Evolutionary conservation across 2,329 filamentous ascomycete species (phyloP).

Genomic region (Myriosclerotinia scirpicola): DNA sequence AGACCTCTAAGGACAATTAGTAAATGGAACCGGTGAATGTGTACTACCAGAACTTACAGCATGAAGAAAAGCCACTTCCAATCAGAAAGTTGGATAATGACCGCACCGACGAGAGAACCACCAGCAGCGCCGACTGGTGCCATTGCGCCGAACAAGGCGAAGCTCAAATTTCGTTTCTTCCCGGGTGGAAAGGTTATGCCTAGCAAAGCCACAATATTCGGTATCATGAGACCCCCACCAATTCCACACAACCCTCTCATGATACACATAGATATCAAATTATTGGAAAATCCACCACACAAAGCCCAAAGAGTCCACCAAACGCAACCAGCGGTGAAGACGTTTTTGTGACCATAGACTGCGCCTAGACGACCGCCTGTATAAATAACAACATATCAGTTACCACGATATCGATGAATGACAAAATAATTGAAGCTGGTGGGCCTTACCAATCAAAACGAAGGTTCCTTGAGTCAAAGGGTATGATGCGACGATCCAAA

Average conservation of each 20-base stretch:
- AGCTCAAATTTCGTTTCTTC: conserved; percentile 45
- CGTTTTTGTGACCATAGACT: conserved; percentile 24
- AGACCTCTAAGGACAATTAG: conserved; percentile 2
- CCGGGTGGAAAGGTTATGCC: conserved; percentile 50
- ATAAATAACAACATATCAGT: conserved; percentile 5
- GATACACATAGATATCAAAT: conserved; percentile 46
- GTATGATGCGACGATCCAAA: conserved; percentile 22
- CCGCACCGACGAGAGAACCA: conserved; percentile 44
- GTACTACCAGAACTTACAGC: conserved; percentile 30
- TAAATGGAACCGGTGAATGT: neutral
- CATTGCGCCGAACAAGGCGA: conserved; percentile 48
- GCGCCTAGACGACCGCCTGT: conserved; percentile 21
- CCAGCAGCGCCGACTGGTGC: conserved; percentile 48
- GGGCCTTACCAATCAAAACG: conserved; percentile 17
- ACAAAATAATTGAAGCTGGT: neutral
- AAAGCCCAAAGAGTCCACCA: conserved; percentile 24
- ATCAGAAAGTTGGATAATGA: conserved; percentile 41
- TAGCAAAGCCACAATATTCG: conserved; percentile 52
- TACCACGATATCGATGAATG: neutral
- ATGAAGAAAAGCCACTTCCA: conserved; percentile 48
- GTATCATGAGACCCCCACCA: conserved; percentile 51
- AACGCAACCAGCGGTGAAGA: conserved; percentile 20
- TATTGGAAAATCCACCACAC: conserved; percentile 44
- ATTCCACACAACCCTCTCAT: conserved; percentile 50
- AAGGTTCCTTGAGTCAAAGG: conserved; percentile 26